These are phyloP conservation scores for Trematosphaeria pertusa DNA, from an alignment of 2,329 filamentous ascomycete genomes.

Conservation along the genomic window DNA sequence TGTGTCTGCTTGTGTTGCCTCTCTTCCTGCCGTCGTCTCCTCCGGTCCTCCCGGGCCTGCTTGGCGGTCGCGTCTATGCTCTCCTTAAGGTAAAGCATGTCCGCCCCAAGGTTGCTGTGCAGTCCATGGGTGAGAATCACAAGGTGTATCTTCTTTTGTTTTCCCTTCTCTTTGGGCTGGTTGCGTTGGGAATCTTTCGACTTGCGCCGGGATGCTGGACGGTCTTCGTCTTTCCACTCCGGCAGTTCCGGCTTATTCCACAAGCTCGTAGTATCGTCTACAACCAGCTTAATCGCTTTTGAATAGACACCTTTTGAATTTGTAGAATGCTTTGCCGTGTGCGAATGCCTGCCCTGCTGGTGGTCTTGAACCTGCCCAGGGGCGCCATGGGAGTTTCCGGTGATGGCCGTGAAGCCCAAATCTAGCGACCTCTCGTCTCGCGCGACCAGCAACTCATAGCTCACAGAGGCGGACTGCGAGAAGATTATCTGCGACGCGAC, in stretches of 20 bases:
- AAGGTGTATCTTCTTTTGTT: slow-evolving; percentile 82
- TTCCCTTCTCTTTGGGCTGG: slow-evolving; percentile 47
- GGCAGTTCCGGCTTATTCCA: slow-evolving; percentile 94
- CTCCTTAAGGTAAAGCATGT: slow-evolving; percentile 97
- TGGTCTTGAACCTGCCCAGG: slow-evolving; percentile 76
- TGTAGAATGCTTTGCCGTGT: slow-evolving; percentile 60
- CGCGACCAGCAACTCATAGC: slow-evolving; percentile 85
- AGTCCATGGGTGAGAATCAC: slow-evolving; percentile 93
- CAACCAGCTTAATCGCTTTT: slow-evolving; percentile 75
- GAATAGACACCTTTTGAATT: slow-evolving; percentile 83
- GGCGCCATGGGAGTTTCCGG: slow-evolving; percentile 58
- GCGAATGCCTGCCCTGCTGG: slow-evolving; percentile 68
- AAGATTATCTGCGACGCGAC: slow-evolving; percentile 93
- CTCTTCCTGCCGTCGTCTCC: slow-evolving; percentile 58
- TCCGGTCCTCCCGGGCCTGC: slow-evolving; percentile 75
- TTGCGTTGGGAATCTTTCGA: slow-evolving; percentile 33
- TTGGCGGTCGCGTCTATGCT: slow-evolving; percentile 86
- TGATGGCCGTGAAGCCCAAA: slow-evolving; percentile 65
- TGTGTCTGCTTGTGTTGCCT: slow-evolving; percentile 8
- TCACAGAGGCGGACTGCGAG: slow-evolving; percentile 84
- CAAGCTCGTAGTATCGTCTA: slow-evolving; percentile 86
- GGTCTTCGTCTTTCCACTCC: slow-evolving; percentile 57
- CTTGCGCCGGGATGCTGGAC: slow-evolving; percentile 29
- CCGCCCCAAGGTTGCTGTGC: slow-evolving; percentile 92
- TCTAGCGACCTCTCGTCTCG: slow-evolving; percentile 84